A percentile compares a stretch with the other conserved stretches of the same genome.
These are phyloP conservation scores for Diaporthe citrichinensis DNA, from an alignment of 2,329 filamentous ascomycete genomes.

Conservation along the genomic window DNA sequence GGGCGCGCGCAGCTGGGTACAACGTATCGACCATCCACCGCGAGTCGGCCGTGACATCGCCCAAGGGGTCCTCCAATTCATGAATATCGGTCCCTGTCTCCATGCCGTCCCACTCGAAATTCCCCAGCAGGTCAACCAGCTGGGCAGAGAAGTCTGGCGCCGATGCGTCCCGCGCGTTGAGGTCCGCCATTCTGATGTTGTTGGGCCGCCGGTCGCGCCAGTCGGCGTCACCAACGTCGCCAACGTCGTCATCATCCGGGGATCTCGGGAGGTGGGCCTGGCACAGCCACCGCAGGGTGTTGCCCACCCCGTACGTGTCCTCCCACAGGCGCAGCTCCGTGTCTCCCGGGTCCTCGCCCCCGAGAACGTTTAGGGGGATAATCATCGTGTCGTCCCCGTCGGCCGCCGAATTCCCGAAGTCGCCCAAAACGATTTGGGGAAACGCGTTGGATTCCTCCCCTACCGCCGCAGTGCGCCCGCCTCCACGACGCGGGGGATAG, in stretches of 20 bases:
- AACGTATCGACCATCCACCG: conserved; percentile 15
- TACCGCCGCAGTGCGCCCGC: not conserved
- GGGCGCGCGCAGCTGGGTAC: not conserved
- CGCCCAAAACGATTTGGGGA: conserved; percentile 9
- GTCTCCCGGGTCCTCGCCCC: not conserved
- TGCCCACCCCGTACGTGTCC: not conserved
- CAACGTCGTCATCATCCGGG: not conserved
- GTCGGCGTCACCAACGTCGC: not conserved
- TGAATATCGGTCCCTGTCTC: not conserved
- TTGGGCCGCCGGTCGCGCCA: not conserved
- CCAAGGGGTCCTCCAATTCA: not conserved
- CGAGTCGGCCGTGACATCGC: not conserved
- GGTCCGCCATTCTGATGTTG: not conserved
- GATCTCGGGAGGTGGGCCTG: not conserved
- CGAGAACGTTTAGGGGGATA: not conserved
- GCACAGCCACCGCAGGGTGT: not conserved
- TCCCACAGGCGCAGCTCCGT: not conserved
- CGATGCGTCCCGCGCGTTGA: not conserved
- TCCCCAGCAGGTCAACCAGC: not conserved
- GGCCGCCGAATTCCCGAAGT: not conserved
- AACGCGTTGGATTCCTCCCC: not conserved
- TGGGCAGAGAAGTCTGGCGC: not conserved
- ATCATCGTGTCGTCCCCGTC: not conserved
- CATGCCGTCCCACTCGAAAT: not conserved
- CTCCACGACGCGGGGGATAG: not conserved